A percentile compares a stretch with the other conserved stretches of the same genome.
Evolutionary conservation across 495 filamentous ascomycete species (phyloP).

Genomic region (Lepraria neglecta): DNA sequence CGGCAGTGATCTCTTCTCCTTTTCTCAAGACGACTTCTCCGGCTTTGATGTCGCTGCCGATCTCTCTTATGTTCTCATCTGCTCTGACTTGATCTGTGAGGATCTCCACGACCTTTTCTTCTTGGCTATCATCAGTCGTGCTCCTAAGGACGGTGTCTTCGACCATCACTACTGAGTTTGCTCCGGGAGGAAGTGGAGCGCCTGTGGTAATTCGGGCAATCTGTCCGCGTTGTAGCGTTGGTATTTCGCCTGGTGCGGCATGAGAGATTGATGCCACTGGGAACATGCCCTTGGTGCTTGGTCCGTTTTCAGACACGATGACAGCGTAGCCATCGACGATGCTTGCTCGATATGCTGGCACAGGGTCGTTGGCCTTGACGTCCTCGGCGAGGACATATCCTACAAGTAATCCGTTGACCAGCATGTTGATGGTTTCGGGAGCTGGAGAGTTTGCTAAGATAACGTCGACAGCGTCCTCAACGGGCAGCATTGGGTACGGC

Average conservation of each 20-base stretch:
- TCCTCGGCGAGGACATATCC: constrained; percentile 78
- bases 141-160: constrained; percentile 77
- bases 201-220: constrained; percentile 91
- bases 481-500: constrained; percentile 87
- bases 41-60: constrained; percentile 76
- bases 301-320: constrained; percentile 50
- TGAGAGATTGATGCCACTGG: constrained; percentile 85
- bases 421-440: constrained; percentile 47
- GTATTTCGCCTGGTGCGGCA: constrained; percentile 59
- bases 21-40: constrained; percentile 63
- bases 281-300: constrained; percentile 65
- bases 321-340: constrained; percentile 98
- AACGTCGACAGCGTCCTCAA: constrained; percentile 68
- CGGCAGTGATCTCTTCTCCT: constrained; percentile 70
- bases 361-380: constrained; percentile 69
- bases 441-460: constrained; percentile 64
- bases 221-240: constrained; percentile 60
- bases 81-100: constrained; percentile 63
- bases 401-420: constrained; percentile 57
- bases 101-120: constrained; percentile 84
- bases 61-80: constrained; percentile 83
- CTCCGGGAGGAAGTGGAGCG: constrained; percentile 80
- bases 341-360: constrained; percentile 89
- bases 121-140: constrained; percentile 68
- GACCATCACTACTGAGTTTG: constrained; percentile 93